Conservation (phyloP, 2,329 filamentous ascomycete genomes). For the Acarospora socialis region DNA sequence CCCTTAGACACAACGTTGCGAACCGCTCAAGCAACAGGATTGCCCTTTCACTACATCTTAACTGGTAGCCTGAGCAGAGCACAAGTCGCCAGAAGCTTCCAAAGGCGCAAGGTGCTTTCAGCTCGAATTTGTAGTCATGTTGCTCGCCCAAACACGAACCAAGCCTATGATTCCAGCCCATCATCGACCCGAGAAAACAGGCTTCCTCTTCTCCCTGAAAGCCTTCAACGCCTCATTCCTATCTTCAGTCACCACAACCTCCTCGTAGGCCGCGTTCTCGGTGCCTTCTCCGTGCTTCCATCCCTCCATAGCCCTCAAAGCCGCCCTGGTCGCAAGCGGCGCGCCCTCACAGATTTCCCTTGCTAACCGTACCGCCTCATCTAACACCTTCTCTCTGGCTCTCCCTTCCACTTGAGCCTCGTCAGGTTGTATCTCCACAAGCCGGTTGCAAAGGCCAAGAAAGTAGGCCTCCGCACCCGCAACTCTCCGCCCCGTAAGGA, state of each 20-base stretch:
- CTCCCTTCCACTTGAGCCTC: slow-evolving; percentile 37
- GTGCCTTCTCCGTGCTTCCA: slow-evolving; percentile 51
- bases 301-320: slow-evolving; percentile 60
- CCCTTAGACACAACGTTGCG: no score
- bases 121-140: no score
- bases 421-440: slow-evolving; percentile 60
- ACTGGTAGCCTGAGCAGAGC: no score
- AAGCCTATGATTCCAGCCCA: not conserved
- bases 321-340: slow-evolving; percentile 67
- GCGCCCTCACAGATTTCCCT: slow-evolving; percentile 80
- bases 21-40: no score
- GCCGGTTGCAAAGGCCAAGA: slow-evolving; percentile 73
- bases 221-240: slow-evolving; percentile 75
- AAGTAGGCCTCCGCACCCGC: slow-evolving; percentile 78
- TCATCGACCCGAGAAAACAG: slow-evolving; percentile 47
- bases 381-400: slow-evolving; percentile 54
- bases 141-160: no score
- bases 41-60: no score
- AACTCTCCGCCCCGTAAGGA: slow-evolving; percentile 80
- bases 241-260: slow-evolving; percentile 73
- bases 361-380: slow-evolving; percentile 65
- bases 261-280: slow-evolving; percentile 79
- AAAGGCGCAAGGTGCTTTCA: no score
- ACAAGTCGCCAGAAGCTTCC: no score
- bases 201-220: slow-evolving; percentile 64